phyloP scores from a whole-genome alignment of 1,284 basidiomycete genomes.

The Fomes fomentarius region DNA sequence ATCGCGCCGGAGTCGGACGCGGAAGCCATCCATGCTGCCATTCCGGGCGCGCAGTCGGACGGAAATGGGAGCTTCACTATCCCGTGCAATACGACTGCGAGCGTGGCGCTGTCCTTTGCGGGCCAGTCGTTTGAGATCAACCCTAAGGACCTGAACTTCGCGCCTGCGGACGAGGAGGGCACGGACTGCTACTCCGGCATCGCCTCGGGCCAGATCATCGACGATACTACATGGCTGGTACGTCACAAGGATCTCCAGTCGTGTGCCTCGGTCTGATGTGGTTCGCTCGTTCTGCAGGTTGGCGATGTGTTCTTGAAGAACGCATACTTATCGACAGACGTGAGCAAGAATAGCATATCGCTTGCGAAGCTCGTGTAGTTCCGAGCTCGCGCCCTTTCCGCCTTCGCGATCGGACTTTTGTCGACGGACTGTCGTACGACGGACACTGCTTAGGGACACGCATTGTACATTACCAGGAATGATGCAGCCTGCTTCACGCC shows the following conservation, averaged over 20 bases:
- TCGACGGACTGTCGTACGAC: no score
- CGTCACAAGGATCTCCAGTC: no score
- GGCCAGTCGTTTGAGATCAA: conserved; percentile 65
- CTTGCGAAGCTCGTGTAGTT: conserved; percentile 51
- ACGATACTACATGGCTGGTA: conserved; percentile 74
- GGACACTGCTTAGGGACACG: no score
- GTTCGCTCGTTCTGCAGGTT: conserved; percentile 48
- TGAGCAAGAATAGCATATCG: conserved; percentile 67
- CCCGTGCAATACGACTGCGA: conserved; percentile 73
- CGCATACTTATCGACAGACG: conserved; percentile 78
- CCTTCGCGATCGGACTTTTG: no score
- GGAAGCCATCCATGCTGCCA: conserved; percentile 55
- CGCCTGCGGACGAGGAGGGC: conserved; percentile 65
- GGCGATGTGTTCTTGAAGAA: conserved; percentile 81
- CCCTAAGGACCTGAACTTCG: conserved; percentile 71
- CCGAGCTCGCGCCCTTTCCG: conserved; percentile 12
- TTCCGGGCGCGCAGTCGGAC: conserved; percentile 64
- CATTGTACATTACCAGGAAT: no score
- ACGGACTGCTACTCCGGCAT: conserved; percentile 83
- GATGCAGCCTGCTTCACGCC: no score
- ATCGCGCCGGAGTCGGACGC: conserved; percentile 65
- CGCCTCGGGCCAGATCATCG: conserved; percentile 63
- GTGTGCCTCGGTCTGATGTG: no score
- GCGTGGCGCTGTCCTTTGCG: conserved; percentile 72
- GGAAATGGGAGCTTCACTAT: conserved; percentile 74